Percentiles rank a stretch among this genome's conserved stretches.
phyloP scores from a whole-genome alignment of 192 early-diverging fungal species.

The Coemansia sp. region DNA sequence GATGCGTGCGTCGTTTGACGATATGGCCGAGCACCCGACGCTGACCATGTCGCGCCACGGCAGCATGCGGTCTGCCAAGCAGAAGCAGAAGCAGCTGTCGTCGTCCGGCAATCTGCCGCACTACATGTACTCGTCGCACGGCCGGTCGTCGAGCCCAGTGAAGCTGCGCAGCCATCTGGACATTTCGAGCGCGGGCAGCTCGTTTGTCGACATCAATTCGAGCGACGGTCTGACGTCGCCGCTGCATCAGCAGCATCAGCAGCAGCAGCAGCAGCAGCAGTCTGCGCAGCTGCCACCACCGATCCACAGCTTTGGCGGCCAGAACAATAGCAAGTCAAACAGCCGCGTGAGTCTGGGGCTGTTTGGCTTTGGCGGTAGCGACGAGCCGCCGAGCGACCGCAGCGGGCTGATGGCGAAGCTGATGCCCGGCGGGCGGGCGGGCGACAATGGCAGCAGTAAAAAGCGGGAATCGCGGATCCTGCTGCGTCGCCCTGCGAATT shows the following conservation, averaged over 20 bases:
- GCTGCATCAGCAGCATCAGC: too few species aligned
- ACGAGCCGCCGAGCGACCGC: constrained; percentile 2
- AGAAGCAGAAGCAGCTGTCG: background rate
- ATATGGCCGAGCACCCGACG: background rate
- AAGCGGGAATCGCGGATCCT: constrained; percentile 6
- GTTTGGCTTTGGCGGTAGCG: constrained; percentile 6
- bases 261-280: too few species aligned
- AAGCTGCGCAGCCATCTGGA: background rate
- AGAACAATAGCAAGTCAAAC: background rate
- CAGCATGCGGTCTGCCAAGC: constrained; percentile 8
- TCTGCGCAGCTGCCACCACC: too few species aligned
- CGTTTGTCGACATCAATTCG: constrained; percentile 38
- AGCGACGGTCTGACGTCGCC: constrained; percentile 3
- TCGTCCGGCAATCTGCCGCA: background rate
- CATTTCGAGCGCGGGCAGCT: constrained; percentile 13
- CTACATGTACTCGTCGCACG: constrained; percentile 3
- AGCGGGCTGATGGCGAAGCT: constrained; percentile 10
- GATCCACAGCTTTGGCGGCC: too few species aligned
- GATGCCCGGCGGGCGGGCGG: background rate
- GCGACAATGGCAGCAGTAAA: background rate
- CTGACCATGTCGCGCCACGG: constrained; percentile 8
- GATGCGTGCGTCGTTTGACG: background rate
- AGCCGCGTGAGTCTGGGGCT: constrained; percentile 7
- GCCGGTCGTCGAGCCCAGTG: background rate
- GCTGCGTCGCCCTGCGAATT: background rate